Conservation (phyloP, 2,329 filamentous ascomycete genomes). For the Aspergillus luchuensis region DNA sequence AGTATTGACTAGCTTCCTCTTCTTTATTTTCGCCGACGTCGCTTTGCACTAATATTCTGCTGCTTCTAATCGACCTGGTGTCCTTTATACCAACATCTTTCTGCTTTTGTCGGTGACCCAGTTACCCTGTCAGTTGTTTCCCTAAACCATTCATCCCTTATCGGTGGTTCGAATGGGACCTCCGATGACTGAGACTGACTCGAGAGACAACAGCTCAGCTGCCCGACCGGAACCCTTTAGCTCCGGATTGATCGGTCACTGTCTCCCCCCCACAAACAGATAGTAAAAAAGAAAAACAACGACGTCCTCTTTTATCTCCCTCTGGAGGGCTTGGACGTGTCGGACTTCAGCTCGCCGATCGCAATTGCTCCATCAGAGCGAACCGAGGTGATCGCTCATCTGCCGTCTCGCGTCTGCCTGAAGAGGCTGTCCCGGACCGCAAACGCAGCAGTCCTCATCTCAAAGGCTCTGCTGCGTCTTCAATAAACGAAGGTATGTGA, state of each 20-base stretch:
- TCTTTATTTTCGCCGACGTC: slow-evolving; percentile 19
- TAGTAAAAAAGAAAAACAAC: slow-evolving; percentile 10
- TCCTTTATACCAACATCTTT: slow-evolving; percentile 19
- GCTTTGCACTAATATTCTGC: slow-evolving; percentile 12
- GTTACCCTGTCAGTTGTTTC: slow-evolving; percentile 21
- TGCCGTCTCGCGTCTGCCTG: slow-evolving; percentile 20
- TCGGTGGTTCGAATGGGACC: slow-evolving; percentile 16
- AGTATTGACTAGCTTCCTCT: slow-evolving; percentile 11
- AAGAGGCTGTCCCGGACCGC: slow-evolving; percentile 28
- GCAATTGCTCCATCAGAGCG: slow-evolving; percentile 25
- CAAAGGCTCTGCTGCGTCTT: slow-evolving; percentile 25
- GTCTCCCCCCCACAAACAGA: neutral
- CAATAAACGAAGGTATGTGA: slow-evolving; percentile 57
- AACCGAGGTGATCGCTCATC: slow-evolving; percentile 17
- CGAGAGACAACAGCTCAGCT: slow-evolving; percentile 19
- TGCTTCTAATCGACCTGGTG: slow-evolving; percentile 23
- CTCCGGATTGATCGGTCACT: slow-evolving; percentile 14
- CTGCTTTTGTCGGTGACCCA: slow-evolving; percentile 19
- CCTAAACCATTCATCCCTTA: slow-evolving; percentile 19
- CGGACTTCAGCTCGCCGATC: slow-evolving; percentile 25
- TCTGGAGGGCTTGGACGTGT: slow-evolving; percentile 28
- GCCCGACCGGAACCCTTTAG: slow-evolving; percentile 20
- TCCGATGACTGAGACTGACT: slow-evolving; percentile 20
- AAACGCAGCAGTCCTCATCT: slow-evolving; percentile 24
- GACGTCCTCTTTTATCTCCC: slow-evolving; percentile 17